Evolutionary conservation across 108 stramenopile species (phyloP), one percentile per base, ranked within the genome.

Genomic region (Licmophora abbreviata): DNA sequence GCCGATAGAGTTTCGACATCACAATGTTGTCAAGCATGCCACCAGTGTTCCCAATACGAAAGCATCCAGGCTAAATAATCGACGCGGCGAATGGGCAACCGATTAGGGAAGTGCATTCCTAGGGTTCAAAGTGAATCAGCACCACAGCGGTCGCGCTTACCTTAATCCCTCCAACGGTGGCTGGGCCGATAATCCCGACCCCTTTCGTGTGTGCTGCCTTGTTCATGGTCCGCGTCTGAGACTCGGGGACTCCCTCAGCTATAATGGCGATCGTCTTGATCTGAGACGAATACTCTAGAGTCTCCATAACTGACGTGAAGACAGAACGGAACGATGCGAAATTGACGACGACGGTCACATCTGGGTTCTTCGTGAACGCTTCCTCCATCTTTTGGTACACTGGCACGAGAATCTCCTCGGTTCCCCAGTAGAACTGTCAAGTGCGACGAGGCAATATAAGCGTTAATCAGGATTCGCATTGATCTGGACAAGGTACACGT

Each of bases 21-120:
- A 89, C 83, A 53, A 94, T 89, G 65, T 94, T 94, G 59, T 94
- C 93, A 4, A 94, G 64, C 93, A 94, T 94, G n/a, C 93, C 93
- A 8, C 89, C 93, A 35, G 93, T 94, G 59, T 94, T 94, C 11
- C 93, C 93, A 50, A 94, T 94, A 18, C 89, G 71, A 56, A 94
- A 91, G 69, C 93, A 94, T 25, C 93, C 93, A 17, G 93, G 93
- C 69, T 74, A n/a, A n/a, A 29, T 8, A 27, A 43, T 5, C 14
- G 45, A 32, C 1, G n/a, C n/a, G n/a, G n/a, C n/a, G 12, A 25
- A 20, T 38, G 32, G 11, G 27, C 10, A 47, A 0, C 14, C 7
- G 35, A 31, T 70, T 48, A 49, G 12, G 17, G 0, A 11, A 50
- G 12, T 4, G 25, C 12, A 37, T 27, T 17, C 1, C 21, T 56